phyloP scores from a whole-genome alignment of 257 asterid genomes.

The Forsythia viridissima region DNA sequence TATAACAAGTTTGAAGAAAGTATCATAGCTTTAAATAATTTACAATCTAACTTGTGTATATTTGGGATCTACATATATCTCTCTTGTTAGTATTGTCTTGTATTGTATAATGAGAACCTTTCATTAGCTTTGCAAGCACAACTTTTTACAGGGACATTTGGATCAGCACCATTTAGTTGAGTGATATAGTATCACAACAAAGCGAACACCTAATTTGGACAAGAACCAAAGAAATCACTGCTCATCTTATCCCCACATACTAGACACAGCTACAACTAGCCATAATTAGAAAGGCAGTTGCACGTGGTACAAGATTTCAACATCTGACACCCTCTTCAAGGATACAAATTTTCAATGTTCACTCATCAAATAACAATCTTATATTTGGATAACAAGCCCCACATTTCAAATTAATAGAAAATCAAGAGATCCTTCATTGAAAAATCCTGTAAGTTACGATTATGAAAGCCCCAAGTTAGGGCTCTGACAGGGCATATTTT shows the following conservation, averaged over 20 bases:
- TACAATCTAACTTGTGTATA: background rate
- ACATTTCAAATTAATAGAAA: background rate
- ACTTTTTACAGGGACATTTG: background rate
- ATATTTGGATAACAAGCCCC: background rate
- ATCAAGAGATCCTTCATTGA: background rate
- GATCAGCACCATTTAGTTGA: background rate
- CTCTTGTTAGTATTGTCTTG: background rate
- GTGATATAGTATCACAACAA: background rate
- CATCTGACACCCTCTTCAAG: too few relatives aligned
- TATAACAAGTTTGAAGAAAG: background rate
- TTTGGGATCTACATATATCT: too few relatives aligned
- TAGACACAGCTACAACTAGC: too few relatives aligned
- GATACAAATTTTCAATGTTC: too few relatives aligned
- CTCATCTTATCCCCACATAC: too few relatives aligned
- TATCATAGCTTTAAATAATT: background rate
- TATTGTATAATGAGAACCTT: background rate
- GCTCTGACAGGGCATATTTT: background rate
- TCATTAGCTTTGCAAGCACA: background rate
- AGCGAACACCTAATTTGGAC: too few relatives aligned
- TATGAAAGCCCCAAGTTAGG: background rate
- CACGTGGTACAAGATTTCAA: too few relatives aligned
- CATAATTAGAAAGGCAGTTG: too few relatives aligned
- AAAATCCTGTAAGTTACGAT: background rate
- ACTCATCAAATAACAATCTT: too few relatives aligned
- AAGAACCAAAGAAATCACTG: too few relatives aligned